A percentile compares a stretch with the other conserved stretches of the same genome.
phyloP scores from a whole-genome alignment of 148 eudicot species.

The Camellia japonica region DNA sequence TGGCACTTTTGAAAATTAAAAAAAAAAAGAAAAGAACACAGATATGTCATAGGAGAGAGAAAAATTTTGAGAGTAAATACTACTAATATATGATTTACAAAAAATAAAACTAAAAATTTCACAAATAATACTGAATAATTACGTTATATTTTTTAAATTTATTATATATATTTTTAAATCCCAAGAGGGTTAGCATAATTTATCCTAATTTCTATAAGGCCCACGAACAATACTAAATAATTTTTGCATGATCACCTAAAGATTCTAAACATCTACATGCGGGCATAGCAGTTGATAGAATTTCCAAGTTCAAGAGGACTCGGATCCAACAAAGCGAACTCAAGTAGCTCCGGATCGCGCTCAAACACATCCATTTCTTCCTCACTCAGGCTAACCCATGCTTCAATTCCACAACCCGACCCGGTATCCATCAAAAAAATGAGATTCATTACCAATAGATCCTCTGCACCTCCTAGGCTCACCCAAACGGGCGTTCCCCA shows the following conservation, averaged over 20 bases:
- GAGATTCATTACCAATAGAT: constrained; percentile 8
- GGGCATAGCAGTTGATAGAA: too few relatives aligned
- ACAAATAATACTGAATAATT: too few relatives aligned
- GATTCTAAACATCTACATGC: constrained; percentile 8
- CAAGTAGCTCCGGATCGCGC: constrained; percentile 23
- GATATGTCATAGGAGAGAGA: background rate
- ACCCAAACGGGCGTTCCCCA: constrained; percentile 42
- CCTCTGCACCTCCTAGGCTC: constrained; percentile 6
- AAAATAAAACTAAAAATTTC: background rate
- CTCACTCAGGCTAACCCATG: constrained; percentile 28
- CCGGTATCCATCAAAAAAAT: constrained; percentile 25
- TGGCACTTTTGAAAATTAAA: background rate
- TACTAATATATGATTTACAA: background rate
- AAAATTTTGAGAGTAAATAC: background rate
- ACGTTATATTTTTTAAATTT: too few relatives aligned
- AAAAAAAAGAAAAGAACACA: background rate
- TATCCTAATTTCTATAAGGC: background rate
- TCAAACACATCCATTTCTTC: constrained; percentile 32
- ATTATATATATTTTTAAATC: too few relatives aligned
- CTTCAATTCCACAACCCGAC: constrained; percentile 30
- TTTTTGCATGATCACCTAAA: background rate
- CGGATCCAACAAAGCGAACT: constrained; percentile 22
- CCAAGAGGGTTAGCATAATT: background rate
- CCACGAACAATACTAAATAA: constrained; percentile 1
- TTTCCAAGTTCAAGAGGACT: too few relatives aligned